Evolutionary conservation across 1,284 basidiomycete genomes (phyloP).

Genomic region (Cutaneotrichosporon sp.): DNA sequence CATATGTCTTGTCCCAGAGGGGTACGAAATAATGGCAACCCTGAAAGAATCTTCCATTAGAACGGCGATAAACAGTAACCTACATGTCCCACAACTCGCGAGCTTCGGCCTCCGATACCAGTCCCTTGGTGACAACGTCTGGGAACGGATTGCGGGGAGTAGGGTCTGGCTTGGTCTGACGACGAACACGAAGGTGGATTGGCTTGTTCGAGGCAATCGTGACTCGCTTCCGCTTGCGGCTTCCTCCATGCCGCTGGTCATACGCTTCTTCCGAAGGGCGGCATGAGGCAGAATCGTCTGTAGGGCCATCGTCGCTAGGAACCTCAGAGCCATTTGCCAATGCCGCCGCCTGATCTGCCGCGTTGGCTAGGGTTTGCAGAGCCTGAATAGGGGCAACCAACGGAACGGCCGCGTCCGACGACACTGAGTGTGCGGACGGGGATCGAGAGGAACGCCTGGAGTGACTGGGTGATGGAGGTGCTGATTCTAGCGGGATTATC

Average conservation of each 20-base stretch:
- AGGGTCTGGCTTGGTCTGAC: constrained; percentile 79
- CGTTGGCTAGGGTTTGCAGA: constrained; percentile 83
- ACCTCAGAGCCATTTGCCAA: constrained; percentile 20
- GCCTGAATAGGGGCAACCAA: constrained; percentile 88
- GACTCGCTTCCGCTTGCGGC: constrained; percentile 33
- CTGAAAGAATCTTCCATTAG: constrained; percentile 72
- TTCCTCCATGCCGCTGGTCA: constrained; percentile 7
- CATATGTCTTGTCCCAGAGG: constrained; percentile 80
- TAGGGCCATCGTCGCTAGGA: background rate
- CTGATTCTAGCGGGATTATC: constrained; percentile 58
- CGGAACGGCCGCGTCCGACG: constrained; percentile 57
- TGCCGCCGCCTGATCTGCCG: constrained; percentile 77
- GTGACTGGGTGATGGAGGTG: constrained; percentile 56
- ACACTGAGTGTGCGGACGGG: constrained; percentile 74
- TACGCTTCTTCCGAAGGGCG: background rate
- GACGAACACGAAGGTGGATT: constrained; percentile 61
- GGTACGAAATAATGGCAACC: constrained; percentile 94
- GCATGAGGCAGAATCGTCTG: background rate
- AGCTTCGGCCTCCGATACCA: constrained; percentile 73
- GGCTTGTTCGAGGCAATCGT: constrained; percentile 27
- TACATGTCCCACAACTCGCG: constrained; percentile 79
- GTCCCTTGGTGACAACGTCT: constrained; percentile 53
- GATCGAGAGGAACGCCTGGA: constrained; percentile 44
- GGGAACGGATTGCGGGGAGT: constrained; percentile 62
- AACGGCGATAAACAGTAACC: constrained; percentile 44